Conservation (phyloP, 2,329 filamentous ascomycete genomes). For the Microdochium trichocladiopsis region DNA sequence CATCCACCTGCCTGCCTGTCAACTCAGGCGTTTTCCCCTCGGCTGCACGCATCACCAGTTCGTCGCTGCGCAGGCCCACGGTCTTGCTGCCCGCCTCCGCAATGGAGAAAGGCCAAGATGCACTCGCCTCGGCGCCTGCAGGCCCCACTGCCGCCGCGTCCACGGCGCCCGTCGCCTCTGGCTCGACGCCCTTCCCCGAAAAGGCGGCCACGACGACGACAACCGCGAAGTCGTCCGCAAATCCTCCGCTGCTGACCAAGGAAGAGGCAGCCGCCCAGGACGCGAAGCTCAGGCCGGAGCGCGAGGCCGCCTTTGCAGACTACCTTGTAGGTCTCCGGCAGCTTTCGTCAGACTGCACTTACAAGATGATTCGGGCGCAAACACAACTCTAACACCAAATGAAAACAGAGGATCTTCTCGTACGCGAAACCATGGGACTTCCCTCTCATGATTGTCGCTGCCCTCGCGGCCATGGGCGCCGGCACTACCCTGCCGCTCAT, state of each 20-base stretch:
- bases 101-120: background rate
- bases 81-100: background rate
- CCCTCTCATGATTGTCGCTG: conserved; percentile 36
- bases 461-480: conserved; percentile 40
- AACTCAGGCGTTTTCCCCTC: too few species aligned
- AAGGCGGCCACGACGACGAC: background rate
- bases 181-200: background rate
- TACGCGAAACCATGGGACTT: conserved; percentile 49
- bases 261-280: conserved; percentile 22
- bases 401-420: conserved; percentile 39
- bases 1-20: too few species aligned
- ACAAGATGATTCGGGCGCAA: too few species aligned
- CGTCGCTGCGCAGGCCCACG: background rate
- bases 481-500: conserved; percentile 52
- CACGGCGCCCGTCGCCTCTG: background rate
- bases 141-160: background rate
- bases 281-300: conserved; percentile 30
- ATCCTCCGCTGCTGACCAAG: conserved; percentile 5
- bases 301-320: conserved; percentile 36
- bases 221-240: too few species aligned
- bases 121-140: background rate
- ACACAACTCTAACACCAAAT: conserved; percentile 1
- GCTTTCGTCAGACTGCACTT: too few species aligned
- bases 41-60: too few species aligned
- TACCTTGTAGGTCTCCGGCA: conserved; percentile 30